phyloP scores from a whole-genome alignment of 1,284 basidiomycete species.

The Ganoderma meredithae region DNA sequence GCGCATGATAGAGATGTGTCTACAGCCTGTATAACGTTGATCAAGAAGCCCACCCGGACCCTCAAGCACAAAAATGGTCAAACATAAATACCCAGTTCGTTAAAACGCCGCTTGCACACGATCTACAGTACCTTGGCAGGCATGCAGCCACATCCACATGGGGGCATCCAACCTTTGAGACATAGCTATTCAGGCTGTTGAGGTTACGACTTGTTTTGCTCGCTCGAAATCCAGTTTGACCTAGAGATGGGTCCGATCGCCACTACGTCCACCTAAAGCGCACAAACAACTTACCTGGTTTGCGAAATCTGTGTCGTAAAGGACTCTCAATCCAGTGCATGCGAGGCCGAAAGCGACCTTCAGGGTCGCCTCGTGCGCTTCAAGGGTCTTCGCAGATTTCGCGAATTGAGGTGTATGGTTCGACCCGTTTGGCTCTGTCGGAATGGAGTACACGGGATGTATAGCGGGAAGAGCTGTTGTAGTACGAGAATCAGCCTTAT shows the following conservation, averaged over 20 bases:
- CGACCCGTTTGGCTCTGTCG: slow-evolving; percentile 61
- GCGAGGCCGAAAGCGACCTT: slow-evolving; percentile 67
- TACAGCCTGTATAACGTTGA: neutral
- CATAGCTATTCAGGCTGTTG: neutral
- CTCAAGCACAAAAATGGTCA: neutral
- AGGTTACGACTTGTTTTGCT: neutral
- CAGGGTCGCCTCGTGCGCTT: slow-evolving; percentile 65
- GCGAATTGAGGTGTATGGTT: slow-evolving; percentile 72
- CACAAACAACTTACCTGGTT: slow-evolving; percentile 41
- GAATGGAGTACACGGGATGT: slow-evolving; percentile 51
- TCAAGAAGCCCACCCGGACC: neutral
- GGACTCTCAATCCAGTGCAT: slow-evolving; percentile 59
- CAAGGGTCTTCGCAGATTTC: slow-evolving; percentile 56
- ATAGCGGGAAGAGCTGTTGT: slow-evolving; percentile 35
- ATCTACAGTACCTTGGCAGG: neutral
- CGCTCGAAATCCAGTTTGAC: slow-evolving; percentile 1
- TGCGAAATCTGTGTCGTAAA: slow-evolving; percentile 59
- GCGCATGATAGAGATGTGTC: neutral
- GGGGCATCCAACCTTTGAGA: neutral
- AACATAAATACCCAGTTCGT: neutral
- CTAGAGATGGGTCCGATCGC: neutral
- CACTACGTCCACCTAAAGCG: neutral
- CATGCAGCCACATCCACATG: neutral
- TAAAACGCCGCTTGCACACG: neutral
- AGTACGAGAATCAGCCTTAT: neutral